Conservation (phyloP, 106 monocot species). For the Iris macrosiphon region DNA sequence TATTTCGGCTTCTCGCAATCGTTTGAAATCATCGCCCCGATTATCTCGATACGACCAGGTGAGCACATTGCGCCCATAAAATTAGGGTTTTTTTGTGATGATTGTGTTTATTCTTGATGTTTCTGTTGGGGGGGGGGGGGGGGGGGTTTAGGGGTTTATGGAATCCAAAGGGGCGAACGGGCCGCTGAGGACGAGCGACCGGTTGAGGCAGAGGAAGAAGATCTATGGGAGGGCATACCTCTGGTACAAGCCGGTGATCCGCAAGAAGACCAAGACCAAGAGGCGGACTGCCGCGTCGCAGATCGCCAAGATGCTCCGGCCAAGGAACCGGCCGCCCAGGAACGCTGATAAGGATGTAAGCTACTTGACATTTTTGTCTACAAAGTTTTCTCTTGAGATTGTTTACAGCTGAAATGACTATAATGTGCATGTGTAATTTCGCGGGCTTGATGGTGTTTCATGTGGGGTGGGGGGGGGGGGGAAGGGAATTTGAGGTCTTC, state of each 20-base stretch:
- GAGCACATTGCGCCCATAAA: neutral
- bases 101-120: neutral
- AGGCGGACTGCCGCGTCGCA: slow-evolving; percentile 67
- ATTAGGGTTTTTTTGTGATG: slow-evolving; percentile 21
- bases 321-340: slow-evolving; percentile 38
- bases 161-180: slow-evolving; percentile 32
- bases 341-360: slow-evolving; percentile 60
- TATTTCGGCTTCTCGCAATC: no score
- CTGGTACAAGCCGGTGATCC: slow-evolving; percentile 55
- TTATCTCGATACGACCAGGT: neutral
- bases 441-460: neutral
- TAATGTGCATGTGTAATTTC: neutral
- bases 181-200: slow-evolving; percentile 72
- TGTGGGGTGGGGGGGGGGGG: neutral
- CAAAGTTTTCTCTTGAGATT: no score
- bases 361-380: neutral
- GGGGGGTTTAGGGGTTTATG: slow-evolving; percentile 21
- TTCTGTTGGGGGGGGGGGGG: neutral
- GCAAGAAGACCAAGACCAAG: slow-evolving; percentile 75
- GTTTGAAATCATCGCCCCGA: neutral
- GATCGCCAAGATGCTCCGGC: slow-evolving; percentile 73
- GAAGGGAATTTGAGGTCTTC: no score
- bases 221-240: slow-evolving; percentile 23
- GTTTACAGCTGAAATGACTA: no score
- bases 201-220: slow-evolving; percentile 69